Percentiles rank a stretch among this genome's conserved stretches.
phyloP scores from a whole-genome alignment of 306 rosid species.

The Cucumis cinereus region DNA sequence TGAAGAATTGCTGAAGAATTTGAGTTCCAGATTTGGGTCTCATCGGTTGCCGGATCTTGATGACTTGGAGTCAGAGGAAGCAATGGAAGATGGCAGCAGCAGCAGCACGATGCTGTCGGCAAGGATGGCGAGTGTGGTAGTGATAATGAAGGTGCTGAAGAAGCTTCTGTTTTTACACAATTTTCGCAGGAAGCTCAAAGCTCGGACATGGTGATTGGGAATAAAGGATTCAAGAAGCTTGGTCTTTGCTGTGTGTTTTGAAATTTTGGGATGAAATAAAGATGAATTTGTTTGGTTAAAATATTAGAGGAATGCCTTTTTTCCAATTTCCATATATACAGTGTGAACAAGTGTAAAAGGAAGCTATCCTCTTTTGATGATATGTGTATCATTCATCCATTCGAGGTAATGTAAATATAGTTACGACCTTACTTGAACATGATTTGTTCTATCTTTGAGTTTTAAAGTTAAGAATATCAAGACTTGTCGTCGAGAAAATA shows the following conservation, averaged over 20 bases:
- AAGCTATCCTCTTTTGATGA: neutral
- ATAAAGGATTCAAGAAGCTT: neutral
- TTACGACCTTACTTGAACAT: too few species aligned
- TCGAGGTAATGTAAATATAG: neutral
- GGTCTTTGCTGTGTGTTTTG: neutral
- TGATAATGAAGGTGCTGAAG: constrained; percentile 34
- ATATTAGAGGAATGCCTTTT: neutral
- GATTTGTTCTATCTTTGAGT: too few species aligned
- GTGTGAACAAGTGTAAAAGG: neutral
- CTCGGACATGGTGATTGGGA: constrained; percentile 1
- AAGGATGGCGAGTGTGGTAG: constrained; percentile 24
- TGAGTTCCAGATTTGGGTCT: constrained; percentile 11
- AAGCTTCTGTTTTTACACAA: constrained; percentile 27
- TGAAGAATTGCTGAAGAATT: constrained; percentile 25
- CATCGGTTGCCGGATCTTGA: constrained; percentile 6
- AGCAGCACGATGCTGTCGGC: neutral
- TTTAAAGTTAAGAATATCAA: too few species aligned
- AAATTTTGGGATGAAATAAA: neutral
- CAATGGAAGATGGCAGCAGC: neutral
- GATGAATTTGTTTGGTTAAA: neutral
- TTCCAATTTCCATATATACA: neutral
- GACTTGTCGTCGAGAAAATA: too few species aligned
- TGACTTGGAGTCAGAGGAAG: neutral
- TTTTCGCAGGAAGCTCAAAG: constrained; percentile 22
- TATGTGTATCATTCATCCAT: neutral